phyloP scores from a whole-genome alignment of 2,329 filamentous ascomycete species.

The Fusarium aywerte region DNA sequence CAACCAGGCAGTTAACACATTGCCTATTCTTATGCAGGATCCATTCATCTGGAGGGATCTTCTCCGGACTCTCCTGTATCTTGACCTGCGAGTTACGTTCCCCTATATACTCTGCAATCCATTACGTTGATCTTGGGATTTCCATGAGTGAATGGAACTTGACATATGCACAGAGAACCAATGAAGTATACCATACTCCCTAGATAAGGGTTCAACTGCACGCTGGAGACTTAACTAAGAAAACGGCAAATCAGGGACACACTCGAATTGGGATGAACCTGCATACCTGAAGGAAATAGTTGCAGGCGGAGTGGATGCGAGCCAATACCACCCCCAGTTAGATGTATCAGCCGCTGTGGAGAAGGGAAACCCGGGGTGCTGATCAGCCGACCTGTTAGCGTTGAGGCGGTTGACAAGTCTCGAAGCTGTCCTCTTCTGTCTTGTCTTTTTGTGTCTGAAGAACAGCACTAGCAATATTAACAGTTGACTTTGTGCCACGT shows the following conservation, averaged over 20 bases:
- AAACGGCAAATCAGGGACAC: constrained; percentile 30
- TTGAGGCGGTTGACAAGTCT: constrained; percentile 17
- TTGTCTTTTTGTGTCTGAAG: neutral
- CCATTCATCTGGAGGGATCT: constrained; percentile 1
- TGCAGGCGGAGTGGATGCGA: constrained; percentile 37
- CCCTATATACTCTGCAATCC: constrained; percentile 22
- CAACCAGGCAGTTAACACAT: neutral
- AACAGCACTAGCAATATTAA: neutral
- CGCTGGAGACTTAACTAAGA: constrained; percentile 10
- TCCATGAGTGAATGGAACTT: constrained; percentile 32
- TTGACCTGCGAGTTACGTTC: neutral
- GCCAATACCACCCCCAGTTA: constrained; percentile 31
- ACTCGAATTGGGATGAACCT: constrained; percentile 30
- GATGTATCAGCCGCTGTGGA: constrained; percentile 44
- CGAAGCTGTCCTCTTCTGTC: neutral
- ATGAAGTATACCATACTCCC: constrained; percentile 17
- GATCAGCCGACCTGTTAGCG: constrained; percentile 35
- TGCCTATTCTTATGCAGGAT: neutral
- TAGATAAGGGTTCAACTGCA: constrained; percentile 35
- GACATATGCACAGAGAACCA: constrained; percentile 14
- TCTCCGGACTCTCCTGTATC: constrained; percentile 9
- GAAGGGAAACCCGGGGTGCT: constrained; percentile 41
- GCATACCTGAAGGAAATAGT: constrained; percentile 25
- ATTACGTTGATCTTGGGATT: constrained; percentile 36
- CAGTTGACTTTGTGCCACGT: constrained; percentile 1